Conservation (phyloP, 164 flowering plant genomes). For the Piper betle region DNA sequence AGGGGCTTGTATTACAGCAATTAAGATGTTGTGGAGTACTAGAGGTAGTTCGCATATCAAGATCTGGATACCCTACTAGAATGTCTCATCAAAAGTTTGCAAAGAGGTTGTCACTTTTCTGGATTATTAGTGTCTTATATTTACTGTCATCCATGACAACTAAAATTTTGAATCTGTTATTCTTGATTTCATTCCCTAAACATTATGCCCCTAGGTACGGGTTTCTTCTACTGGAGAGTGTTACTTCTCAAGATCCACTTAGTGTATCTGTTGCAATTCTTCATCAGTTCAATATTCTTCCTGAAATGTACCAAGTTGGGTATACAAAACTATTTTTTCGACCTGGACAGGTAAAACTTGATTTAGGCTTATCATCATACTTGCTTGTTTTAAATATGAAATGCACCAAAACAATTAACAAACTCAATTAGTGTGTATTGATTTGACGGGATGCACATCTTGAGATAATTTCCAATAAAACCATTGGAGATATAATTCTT, state of each 20-base stretch:
- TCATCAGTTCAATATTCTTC: constrained; percentile 86
- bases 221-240: constrained; percentile 75
- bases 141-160: neutral
- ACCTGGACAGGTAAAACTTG: constrained; percentile 72
- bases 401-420: too few relatives aligned
- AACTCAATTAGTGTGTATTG: constrained; percentile 8
- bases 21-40: constrained; percentile 95
- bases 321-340: constrained; percentile 96
- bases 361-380: too few relatives aligned
- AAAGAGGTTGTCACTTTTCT: constrained; percentile 42
- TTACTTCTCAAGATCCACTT: constrained; percentile 84
- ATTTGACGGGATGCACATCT: too few relatives aligned
- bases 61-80: constrained; percentile 94
- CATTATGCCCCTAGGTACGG: constrained; percentile 55
- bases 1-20: constrained; percentile 85
- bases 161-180: neutral
- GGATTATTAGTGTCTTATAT: neutral
- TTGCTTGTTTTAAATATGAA: too few relatives aligned
- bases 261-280: constrained; percentile 97
- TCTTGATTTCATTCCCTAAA: neutral
- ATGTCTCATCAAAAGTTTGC: constrained; percentile 97
- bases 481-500: too few relatives aligned
- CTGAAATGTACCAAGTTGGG: constrained; percentile 99
- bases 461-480: too few relatives aligned
- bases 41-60: constrained; percentile 93